Evolutionary conservation across 164 flowering plant species (phyloP).

Genomic region (Magnolia officinalis): DNA sequence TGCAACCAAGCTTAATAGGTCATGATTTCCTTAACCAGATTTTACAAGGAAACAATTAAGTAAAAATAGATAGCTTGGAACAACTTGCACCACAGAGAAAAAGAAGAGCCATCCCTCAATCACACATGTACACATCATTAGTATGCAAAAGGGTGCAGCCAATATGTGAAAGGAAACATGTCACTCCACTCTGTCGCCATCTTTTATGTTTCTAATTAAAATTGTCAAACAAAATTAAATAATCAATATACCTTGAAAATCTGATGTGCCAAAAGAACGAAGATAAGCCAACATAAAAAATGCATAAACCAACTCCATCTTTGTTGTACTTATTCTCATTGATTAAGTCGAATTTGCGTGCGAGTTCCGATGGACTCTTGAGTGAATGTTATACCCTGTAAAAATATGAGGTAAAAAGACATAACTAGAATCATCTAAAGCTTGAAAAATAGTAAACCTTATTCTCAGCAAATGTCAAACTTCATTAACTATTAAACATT

Average conservation of each 20-base stretch:
- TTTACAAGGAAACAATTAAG: not conserved
- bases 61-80: not conserved
- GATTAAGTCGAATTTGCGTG: not conserved
- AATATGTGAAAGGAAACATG: not conserved
- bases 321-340: not conserved
- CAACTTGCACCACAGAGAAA: not conserved
- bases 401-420: constrained; percentile 1
- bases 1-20: not conserved
- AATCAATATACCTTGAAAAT: constrained; percentile 45
- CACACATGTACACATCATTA: not conserved
- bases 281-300: constrained; percentile 32
- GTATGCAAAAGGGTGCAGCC: not conserved
- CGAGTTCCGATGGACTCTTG: not conserved
- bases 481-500: no score
- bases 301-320: constrained; percentile 33
- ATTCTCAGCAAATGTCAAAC: no score
- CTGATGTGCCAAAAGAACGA: constrained; percentile 36
- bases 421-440: not conserved
- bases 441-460: not conserved
- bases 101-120: not conserved
- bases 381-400: constrained; percentile 18
- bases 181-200: not conserved
- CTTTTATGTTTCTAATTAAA: not conserved
- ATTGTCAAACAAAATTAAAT: not conserved
- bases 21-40: not conserved